These are phyloP conservation scores for Dispira parvispora DNA, from an alignment of 192 early-diverging fungal species.

Conservation along the genomic window DNA sequence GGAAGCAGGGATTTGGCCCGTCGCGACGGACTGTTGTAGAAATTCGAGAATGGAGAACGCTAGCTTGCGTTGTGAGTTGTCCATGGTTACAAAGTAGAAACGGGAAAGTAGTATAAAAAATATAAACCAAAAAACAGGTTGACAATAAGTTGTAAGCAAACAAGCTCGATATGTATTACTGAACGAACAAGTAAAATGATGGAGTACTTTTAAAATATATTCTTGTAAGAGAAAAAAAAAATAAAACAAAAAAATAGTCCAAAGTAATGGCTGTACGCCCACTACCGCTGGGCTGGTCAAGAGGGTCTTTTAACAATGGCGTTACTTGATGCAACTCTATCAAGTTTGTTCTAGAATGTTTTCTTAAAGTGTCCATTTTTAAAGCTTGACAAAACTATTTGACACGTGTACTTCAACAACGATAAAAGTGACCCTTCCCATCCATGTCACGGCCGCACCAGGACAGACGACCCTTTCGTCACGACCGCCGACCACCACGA, in stretches of 20 bases:
- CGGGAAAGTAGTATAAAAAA: neutral
- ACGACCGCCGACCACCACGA: neutral
- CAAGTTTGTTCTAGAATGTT: too few species aligned
- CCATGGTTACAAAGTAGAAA: conserved; percentile 2
- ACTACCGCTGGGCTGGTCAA: too few species aligned
- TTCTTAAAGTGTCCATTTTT: too few species aligned
- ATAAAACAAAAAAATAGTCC: neutral
- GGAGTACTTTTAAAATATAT: neutral
- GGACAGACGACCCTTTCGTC: too few species aligned
- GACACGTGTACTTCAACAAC: too few species aligned
- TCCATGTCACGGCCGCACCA: too few species aligned
- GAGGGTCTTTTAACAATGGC: too few species aligned
- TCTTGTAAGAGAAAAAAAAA: neutral
- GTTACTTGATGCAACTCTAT: too few species aligned
- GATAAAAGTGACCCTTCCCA: too few species aligned
- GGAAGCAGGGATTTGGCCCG: neutral
- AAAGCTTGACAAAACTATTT: too few species aligned
- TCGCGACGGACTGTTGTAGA: conserved; percentile 2
- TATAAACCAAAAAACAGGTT: too few species aligned
- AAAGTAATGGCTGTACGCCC: neutral
- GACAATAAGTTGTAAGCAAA: neutral
- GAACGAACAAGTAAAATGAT: neutral
- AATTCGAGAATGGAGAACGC: conserved; percentile 7
- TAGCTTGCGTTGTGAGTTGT: conserved; percentile 6
- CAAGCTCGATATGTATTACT: neutral